phyloP scores from a whole-genome alignment of 129 eudicot species.

The sunflower (Helianthus annuus) region DNA sequence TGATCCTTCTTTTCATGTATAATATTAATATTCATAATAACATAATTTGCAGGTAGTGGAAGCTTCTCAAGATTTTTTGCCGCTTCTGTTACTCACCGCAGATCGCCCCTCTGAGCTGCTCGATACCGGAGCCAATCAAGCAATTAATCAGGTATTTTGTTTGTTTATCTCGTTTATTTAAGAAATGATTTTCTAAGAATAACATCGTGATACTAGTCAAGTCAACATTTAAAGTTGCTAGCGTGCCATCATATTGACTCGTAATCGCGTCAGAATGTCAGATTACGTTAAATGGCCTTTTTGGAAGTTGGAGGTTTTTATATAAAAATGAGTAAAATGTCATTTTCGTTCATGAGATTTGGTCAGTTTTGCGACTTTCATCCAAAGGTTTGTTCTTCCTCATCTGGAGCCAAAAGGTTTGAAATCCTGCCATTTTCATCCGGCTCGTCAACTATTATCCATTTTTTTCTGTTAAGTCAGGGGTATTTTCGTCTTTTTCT shows the following conservation, averaged over 20 bases:
- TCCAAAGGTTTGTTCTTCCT: too few relatives aligned
- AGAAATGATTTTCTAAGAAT: background rate
- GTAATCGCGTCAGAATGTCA: slow-evolving; percentile 2
- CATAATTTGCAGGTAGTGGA: slow-evolving; percentile 47
- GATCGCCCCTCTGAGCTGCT: slow-evolving; percentile 96
- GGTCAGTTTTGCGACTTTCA: too few relatives aligned
- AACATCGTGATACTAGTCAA: background rate
- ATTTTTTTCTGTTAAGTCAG: too few relatives aligned
- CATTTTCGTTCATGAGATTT: too few relatives aligned
- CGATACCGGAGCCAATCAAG: slow-evolving; percentile 94
- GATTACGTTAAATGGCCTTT: slow-evolving; percentile 4
- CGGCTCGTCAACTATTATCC: too few relatives aligned
- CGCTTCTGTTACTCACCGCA: slow-evolving; percentile 82
- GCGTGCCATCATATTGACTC: background rate
- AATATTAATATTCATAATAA: too few relatives aligned
- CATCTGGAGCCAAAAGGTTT: too few relatives aligned
- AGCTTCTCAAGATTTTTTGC: slow-evolving; percentile 94
- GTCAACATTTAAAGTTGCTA: background rate
- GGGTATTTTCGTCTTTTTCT: too few relatives aligned
- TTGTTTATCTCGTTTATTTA: background rate
- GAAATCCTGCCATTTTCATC: too few relatives aligned
- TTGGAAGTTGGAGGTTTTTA: background rate
- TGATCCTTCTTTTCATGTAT: too few relatives aligned
- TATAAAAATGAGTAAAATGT: background rate
- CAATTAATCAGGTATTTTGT: slow-evolving; percentile 74